Conservation (phyloP, 305 asterid species). For the Withania somnifera region DNA sequence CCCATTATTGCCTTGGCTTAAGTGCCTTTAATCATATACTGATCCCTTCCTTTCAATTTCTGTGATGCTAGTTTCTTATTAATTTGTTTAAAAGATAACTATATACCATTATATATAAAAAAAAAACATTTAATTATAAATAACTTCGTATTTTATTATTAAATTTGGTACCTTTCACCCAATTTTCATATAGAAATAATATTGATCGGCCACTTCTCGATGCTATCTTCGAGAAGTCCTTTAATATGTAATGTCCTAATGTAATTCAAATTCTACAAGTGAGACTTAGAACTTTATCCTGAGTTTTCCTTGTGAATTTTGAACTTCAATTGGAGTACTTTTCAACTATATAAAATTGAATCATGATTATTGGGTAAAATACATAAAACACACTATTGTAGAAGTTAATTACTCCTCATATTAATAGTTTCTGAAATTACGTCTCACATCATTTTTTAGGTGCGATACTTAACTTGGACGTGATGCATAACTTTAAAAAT, state of each 20-base stretch:
- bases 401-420: no score
- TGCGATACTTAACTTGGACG: no score
- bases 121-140: not conserved
- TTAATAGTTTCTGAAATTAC: no score
- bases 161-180: not conserved
- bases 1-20: not conserved
- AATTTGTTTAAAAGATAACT: accelerated
- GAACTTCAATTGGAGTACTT: no score
- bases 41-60: not conserved
- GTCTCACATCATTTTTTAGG: no score
- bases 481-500: no score
- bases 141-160: not conserved
- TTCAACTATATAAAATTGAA: no score
- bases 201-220: not conserved
- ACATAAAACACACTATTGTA: no score
- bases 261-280: not conserved
- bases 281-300: no score
- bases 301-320: no score
- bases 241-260: not conserved
- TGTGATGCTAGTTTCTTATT: not conserved
- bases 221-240: not conserved
- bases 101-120: not conserved
- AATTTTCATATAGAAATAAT: not conserved
- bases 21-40: not conserved
- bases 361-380: no score